Evolutionary conservation across 345 rosid species (phyloP).

Genomic region (Aquilaria sinensis): DNA sequence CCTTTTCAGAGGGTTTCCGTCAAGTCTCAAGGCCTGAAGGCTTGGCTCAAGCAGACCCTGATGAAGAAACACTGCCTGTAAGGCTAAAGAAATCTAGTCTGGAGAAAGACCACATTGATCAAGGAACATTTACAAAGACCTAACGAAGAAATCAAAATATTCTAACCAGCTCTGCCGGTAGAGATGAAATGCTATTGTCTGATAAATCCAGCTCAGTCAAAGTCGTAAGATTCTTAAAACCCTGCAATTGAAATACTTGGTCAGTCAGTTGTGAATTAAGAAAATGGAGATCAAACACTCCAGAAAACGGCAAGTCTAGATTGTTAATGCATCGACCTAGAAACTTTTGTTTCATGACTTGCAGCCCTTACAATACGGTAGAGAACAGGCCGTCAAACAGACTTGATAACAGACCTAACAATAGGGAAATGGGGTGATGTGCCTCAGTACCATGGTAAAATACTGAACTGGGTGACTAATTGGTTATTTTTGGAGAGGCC

Average conservation of each 20-base stretch:
- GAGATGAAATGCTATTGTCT: constrained; percentile 76
- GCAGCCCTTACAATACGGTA: too few species aligned
- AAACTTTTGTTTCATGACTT: too few species aligned
- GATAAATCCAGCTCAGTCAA: constrained; percentile 78
- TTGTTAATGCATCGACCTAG: too few species aligned
- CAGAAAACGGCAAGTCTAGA: too few species aligned
- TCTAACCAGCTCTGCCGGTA: constrained; percentile 70
- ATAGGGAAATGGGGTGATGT: too few species aligned
- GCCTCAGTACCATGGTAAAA: too few species aligned
- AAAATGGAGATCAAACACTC: too few species aligned
- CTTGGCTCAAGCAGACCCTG: constrained; percentile 86
- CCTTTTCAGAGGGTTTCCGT: constrained; percentile 93
- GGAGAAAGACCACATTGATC: not conserved
- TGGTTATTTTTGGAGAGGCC: too few species aligned
- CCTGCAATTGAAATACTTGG: constrained; percentile 33
- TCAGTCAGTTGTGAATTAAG: too few species aligned
- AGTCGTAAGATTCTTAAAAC: constrained; percentile 50
- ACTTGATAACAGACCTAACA: too few species aligned
- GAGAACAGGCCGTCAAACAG: too few species aligned
- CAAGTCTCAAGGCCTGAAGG: constrained; percentile 73
- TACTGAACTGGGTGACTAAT: too few species aligned
- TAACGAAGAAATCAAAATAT: not conserved
- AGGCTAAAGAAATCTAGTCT: not conserved
- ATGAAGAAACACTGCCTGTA: constrained; percentile 1
- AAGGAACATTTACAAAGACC: not conserved